Percentiles rank a stretch among this genome's conserved stretches.
These are phyloP conservation scores for Fomitopsis serialis DNA, from an alignment of 768 basidiomycete species.

Conservation along the genomic window DNA sequence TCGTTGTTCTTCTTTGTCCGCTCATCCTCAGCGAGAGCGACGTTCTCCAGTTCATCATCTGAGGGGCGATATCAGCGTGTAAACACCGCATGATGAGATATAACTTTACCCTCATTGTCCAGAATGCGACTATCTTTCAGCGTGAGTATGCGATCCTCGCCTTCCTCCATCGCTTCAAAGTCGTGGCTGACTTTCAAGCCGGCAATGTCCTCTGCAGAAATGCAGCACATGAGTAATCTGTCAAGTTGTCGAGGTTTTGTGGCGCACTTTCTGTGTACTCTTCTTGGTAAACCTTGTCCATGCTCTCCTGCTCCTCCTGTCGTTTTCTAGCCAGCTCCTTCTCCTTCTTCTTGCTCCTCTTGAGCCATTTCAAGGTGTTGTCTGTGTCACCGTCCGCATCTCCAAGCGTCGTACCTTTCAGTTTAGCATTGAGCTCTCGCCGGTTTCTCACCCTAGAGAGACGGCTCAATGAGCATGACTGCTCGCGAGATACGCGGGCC, in stretches of 20 bases:
- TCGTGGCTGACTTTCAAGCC: slow-evolving; percentile 97
- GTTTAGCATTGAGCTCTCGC: slow-evolving; percentile 85
- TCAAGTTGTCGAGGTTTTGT: background rate
- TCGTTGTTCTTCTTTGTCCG: slow-evolving; percentile 73
- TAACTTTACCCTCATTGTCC: slow-evolving; percentile 83
- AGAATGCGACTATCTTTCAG: slow-evolving; percentile 94
- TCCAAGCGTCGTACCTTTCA: slow-evolving; percentile 91
- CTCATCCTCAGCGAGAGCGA: slow-evolving; percentile 90
- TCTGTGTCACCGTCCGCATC: slow-evolving; percentile 76
- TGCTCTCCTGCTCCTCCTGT: slow-evolving; percentile 75
- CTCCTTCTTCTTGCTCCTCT: slow-evolving; percentile 84
- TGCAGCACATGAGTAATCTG: background rate
- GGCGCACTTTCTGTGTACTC: slow-evolving; percentile 85
- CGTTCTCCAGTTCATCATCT: slow-evolving; percentile 98
- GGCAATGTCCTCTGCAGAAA: slow-evolving; percentile 68
- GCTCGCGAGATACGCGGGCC: slow-evolving; percentile 36
- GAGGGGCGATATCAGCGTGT: slow-evolving; percentile 5
- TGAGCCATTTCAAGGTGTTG: slow-evolving; percentile 86
- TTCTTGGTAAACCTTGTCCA: slow-evolving; percentile 72
- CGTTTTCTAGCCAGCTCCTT: slow-evolving; percentile 83
- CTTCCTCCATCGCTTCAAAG: slow-evolving; percentile 87
- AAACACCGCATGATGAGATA: background rate
- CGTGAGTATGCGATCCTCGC: slow-evolving; percentile 92
- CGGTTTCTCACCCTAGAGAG: slow-evolving; percentile 81
- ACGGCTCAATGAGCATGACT: slow-evolving; percentile 28